These are phyloP conservation scores for Syncephalis fuscata DNA, from an alignment of 371 early-diverging fungal species.

Conservation along the genomic window DNA sequence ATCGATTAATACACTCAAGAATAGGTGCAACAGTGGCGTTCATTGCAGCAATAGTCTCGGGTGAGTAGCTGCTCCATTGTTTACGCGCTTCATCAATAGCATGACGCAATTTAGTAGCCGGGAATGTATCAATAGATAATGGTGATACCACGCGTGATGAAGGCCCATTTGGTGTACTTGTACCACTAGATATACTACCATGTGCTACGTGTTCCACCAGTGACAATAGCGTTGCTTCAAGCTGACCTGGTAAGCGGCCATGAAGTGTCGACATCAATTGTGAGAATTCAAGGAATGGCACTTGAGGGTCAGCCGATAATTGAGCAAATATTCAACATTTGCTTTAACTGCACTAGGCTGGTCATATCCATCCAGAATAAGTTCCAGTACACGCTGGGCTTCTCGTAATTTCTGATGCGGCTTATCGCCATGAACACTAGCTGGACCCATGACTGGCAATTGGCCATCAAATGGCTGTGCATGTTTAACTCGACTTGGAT, in stretches of 20 bases:
- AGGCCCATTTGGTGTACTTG: too few species aligned
- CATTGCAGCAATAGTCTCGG: slow-evolving; percentile 24
- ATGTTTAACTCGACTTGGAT: slow-evolving; percentile 80
- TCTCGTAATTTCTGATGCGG: slow-evolving; percentile 66
- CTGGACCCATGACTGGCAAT: slow-evolving; percentile 61
- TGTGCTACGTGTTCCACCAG: slow-evolving; percentile 16
- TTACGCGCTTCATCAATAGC: too few species aligned
- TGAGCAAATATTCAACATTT: slow-evolving; percentile 56
- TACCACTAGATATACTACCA: too few species aligned
- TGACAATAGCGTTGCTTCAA: slow-evolving; percentile 37
- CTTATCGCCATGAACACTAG: slow-evolving; percentile 59
- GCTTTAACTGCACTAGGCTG: slow-evolving; percentile 44
- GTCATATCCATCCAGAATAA: slow-evolving; percentile 81
- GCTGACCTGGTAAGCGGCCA: slow-evolving; percentile 71
- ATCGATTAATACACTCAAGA: slow-evolving; percentile 40
- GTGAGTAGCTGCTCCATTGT: too few species aligned
- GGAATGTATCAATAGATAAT: slow-evolving; percentile 27
- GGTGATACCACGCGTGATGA: too few species aligned
- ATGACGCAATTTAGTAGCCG: slow-evolving; percentile 25
- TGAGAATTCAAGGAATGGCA: slow-evolving; percentile 74
- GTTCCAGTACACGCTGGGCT: slow-evolving; percentile 37
- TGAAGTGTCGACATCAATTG: slow-evolving; percentile 67
- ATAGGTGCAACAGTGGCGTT: slow-evolving; percentile 46
- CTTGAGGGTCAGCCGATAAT: slow-evolving; percentile 51
- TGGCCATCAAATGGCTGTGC: slow-evolving; percentile 78